Evolutionary conservation across 2,329 filamentous ascomycete species (phyloP).

Genomic region (Stagonosporopsis chrysanthemi): DNA sequence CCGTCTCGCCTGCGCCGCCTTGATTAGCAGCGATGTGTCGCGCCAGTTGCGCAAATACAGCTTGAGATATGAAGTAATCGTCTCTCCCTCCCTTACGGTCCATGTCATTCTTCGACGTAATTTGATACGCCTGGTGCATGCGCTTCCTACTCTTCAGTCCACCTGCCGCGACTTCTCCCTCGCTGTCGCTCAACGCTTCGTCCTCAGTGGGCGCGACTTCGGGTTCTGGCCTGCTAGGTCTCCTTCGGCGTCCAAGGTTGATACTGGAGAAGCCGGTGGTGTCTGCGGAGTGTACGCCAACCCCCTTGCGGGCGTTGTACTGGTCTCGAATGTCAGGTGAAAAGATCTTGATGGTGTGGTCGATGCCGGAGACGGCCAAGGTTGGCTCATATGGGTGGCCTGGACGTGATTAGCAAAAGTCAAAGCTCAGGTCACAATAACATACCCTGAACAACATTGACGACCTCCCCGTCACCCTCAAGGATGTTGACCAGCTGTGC

Average conservation of each 20-base stretch:
- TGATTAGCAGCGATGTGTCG: conserved; percentile 41
- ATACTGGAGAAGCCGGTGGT: conserved; percentile 52
- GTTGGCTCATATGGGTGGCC: conserved; percentile 73
- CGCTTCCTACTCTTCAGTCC: conserved; percentile 65
- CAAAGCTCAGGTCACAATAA: neutral
- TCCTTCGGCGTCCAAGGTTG: conserved; percentile 33
- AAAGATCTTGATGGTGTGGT: conserved; percentile 74
- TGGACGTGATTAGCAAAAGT: conserved; percentile 29
- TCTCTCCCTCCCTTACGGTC: conserved; percentile 64
- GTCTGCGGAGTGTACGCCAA: conserved; percentile 63
- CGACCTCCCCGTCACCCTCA: conserved; percentile 72
- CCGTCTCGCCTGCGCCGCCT: conserved; percentile 21
- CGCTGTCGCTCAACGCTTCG: conserved; percentile 38
- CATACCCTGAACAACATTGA: conserved; percentile 71
- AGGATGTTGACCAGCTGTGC: conserved; percentile 69
- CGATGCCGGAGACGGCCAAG: conserved; percentile 71
- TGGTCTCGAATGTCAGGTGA: conserved; percentile 66
- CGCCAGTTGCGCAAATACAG: conserved; percentile 48
- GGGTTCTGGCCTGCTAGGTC: conserved; percentile 14
- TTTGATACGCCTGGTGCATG: conserved; percentile 67
- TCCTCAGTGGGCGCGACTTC: conserved; percentile 13
- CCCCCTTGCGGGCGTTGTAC: conserved; percentile 62
- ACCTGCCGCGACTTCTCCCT: conserved; percentile 49
- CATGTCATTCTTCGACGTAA: conserved; percentile 68
- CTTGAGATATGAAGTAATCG: conserved; percentile 63